These are phyloP conservation scores for Paratinospora sagittata DNA, from an alignment of 164 flowering plant genomes.

Conservation along the genomic window DNA sequence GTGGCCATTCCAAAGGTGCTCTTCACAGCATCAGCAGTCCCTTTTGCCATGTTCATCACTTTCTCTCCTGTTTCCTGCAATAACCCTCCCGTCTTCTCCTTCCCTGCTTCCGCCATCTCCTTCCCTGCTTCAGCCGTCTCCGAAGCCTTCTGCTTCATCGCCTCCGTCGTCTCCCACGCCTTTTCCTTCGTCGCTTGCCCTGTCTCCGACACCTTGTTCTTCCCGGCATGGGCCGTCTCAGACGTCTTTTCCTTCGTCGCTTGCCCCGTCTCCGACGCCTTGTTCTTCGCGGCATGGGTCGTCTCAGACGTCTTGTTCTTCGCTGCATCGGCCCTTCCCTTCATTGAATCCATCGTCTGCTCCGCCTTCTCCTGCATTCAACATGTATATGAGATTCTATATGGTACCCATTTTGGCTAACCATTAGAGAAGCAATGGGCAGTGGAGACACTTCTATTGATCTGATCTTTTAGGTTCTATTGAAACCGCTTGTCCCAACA, in stretches of 20 bases:
- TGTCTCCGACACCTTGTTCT: slow-evolving; percentile 29
- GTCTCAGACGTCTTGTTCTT: slow-evolving; percentile 23
- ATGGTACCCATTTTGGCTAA: too few relatives aligned
- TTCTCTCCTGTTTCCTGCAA: slow-evolving; percentile 44
- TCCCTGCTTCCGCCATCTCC: slow-evolving; percentile 24
- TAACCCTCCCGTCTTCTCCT: slow-evolving; percentile 44
- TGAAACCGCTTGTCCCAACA: too few relatives aligned
- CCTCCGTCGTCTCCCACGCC: neutral
- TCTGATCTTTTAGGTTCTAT: too few relatives aligned
- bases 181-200: neutral
- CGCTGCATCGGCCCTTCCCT: slow-evolving; percentile 28
- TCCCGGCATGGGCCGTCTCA: slow-evolving; percentile 16
- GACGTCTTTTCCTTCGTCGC: slow-evolving; percentile 27
- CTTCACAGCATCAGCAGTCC: slow-evolving; percentile 64
- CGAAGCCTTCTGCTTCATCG: neutral
- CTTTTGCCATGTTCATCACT: slow-evolving; percentile 27
- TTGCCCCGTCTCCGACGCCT: slow-evolving; percentile 9
- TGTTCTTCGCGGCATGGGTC: slow-evolving; percentile 19
- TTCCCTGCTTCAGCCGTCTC: slow-evolving; percentile 6
- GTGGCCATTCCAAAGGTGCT: slow-evolving; percentile 44
- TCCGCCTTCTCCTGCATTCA: slow-evolving; percentile 13
- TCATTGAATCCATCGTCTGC: slow-evolving; percentile 24
- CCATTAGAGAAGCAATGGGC: too few relatives aligned
- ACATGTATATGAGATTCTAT: too few relatives aligned
- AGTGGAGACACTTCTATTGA: too few relatives aligned